Evolutionary conservation across 805 yeast species (phyloP), one percentile per base, ranked within the genome.

Genomic region (Candida andamanensis): DNA sequence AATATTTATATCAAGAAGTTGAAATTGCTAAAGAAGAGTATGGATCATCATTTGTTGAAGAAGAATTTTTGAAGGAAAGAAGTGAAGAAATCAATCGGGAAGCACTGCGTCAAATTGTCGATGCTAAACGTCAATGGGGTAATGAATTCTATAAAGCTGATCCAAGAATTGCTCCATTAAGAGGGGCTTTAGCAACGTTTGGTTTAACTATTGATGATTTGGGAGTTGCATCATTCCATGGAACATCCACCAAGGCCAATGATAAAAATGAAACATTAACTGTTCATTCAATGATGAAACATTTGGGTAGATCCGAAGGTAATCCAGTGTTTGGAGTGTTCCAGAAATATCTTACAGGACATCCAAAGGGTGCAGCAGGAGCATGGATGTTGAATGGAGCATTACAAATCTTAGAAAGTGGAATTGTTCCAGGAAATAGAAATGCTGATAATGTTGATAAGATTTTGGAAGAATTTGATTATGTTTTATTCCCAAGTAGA

Each of bases 291-390:
- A 92, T 94, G 97, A 83, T 94, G 80, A 67, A 73, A 54, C 98
- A 92, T 58, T 72, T 92, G 56, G 98, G 97, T 49, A 82, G 99
- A 69, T 69, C 95, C 36, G 87, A 85, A 69, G 99, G 99, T 69
- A 94, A 92, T 69, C 95, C 98, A 42, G 89, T 94, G 30, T 73
- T 82, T 49, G 97, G 97, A 76, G 94, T 92, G 35, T 90, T 94
- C 95, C 99, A 92, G 69, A 92, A 92, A 68, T 92, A 76, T 78
- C 77, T 92, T 56, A 92, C 99, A 51, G 99, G 99, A 68, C 99
- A 92, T 73, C 98, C 98, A 52, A 92, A 92, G 84, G 99, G 99
- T 77, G 98, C 98, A 51, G 99, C 99, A 37, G 99, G 97, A 75
- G 97, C 99, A 37, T 92, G 98, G 98, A 92, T 92, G 98, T 69